phyloP scores from a whole-genome alignment of 176 grass and related monocot genomes.

The Alloteropsis semialata region DNA sequence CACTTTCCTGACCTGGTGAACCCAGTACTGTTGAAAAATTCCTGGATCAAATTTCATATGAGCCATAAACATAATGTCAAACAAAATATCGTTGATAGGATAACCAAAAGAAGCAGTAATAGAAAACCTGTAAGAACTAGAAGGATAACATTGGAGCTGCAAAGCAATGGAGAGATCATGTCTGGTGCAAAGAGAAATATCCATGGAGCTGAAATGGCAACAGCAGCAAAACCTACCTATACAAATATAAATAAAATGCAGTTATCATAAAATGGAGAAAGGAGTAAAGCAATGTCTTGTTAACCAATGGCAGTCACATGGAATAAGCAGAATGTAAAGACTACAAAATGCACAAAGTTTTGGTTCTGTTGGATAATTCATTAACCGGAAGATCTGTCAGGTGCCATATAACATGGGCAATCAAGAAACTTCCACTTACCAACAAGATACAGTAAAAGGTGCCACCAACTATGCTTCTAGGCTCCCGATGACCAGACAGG shows the following conservation, averaged over 20 bases:
- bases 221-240: slow-evolving; percentile 76
- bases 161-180: slow-evolving; percentile 76
- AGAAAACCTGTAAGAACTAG: slow-evolving; percentile 76
- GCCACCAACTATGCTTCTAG: slow-evolving; percentile 77
- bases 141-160: slow-evolving; percentile 82
- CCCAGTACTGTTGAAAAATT: slow-evolving; percentile 97
- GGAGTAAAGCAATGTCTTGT: not conserved
- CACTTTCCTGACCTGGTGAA: slow-evolving; percentile 98
- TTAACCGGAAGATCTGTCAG: not conserved
- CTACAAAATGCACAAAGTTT: not conserved
- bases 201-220: slow-evolving; percentile 83
- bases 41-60: slow-evolving; percentile 44
- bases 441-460: slow-evolving; percentile 85
- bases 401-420: not conserved
- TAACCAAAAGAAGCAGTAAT: slow-evolving; percentile 1
- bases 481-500: slow-evolving; percentile 75
- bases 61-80: not conserved
- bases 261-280: slow-evolving; percentile 1
- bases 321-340: not conserved
- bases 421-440: slow-evolving; percentile 56
- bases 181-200: slow-evolving; percentile 70
- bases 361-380: not conserved
- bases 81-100: slow-evolving; percentile 11
- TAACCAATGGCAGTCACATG: not conserved
- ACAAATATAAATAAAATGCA: slow-evolving; percentile 38